These are phyloP conservation scores for Lagenidium sp. DNA, from an alignment of 352 stramenopile species.

Conservation along the genomic window DNA sequence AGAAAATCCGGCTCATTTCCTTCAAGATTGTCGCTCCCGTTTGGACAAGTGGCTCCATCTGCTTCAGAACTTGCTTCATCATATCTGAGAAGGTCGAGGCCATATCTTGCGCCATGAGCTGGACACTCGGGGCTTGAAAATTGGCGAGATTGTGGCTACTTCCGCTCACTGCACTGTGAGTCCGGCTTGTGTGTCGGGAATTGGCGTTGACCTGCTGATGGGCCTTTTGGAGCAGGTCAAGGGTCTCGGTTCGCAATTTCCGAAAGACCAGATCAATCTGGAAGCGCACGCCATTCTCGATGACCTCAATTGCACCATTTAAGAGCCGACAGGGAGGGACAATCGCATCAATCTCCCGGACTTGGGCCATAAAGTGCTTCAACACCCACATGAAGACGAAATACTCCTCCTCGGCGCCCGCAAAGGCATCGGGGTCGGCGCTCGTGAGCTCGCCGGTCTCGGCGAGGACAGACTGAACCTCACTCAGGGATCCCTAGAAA, in stretches of 20 bases:
- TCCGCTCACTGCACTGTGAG: conserved; percentile 1
- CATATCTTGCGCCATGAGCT: conserved; percentile 43
- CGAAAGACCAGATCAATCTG: conserved; percentile 73
- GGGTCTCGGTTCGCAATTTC: conserved; percentile 43
- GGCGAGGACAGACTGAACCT: conserved; percentile 26
- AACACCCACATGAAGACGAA: conserved; percentile 79
- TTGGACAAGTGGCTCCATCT: conserved; percentile 72
- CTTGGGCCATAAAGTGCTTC: conserved; percentile 60
- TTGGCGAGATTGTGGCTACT: conserved; percentile 5
- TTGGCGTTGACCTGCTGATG: conserved; percentile 32
- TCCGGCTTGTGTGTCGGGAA: conserved; percentile 21
- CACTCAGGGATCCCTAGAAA: conserved; percentile 34
- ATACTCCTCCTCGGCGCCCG: conserved; percentile 49
- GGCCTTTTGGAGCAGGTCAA: conserved; percentile 41
- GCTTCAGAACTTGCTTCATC: conserved; percentile 70
- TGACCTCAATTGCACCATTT: conserved; percentile 33
- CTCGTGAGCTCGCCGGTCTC: conserved; percentile 13
- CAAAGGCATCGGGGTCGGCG: conserved; percentile 4
- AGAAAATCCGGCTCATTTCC: conserved; percentile 69
- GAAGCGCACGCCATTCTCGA: conserved; percentile 62
- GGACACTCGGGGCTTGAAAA: conserved; percentile 28
- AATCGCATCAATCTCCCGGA: conserved; percentile 41
- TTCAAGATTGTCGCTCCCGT: conserved; percentile 50
- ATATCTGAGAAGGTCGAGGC: conserved; percentile 49
- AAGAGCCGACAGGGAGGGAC: conserved; percentile 46